Conservation (phyloP, 2,329 filamentous ascomycete species). For the Dactylellina parvicollis region DNA sequence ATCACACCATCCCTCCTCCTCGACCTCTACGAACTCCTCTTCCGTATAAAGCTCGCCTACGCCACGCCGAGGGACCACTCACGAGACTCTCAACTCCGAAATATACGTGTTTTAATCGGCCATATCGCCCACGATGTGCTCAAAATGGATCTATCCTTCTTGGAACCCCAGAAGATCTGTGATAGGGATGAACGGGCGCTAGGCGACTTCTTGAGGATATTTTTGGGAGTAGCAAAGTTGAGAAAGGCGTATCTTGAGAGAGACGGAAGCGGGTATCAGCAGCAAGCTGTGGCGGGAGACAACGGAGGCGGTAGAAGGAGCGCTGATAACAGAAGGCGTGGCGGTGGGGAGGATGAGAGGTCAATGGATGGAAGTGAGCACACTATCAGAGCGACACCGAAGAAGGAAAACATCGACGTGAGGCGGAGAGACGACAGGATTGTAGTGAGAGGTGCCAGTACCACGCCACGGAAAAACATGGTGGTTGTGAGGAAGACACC, state of each 20-base stretch:
- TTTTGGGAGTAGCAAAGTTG: slow-evolving; percentile 47
- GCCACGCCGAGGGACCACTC: slow-evolving; percentile 48
- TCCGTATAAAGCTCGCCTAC: slow-evolving; percentile 51
- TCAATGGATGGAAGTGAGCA: slow-evolving; percentile 44
- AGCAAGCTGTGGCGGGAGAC: slow-evolving; percentile 24
- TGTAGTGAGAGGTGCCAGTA: slow-evolving; percentile 1
- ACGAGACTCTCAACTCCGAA: slow-evolving; percentile 46
- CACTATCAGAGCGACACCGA: slow-evolving; percentile 25
- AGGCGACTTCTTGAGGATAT: slow-evolving; percentile 50
- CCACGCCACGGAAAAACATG: slow-evolving; percentile 20
- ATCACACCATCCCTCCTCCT: slow-evolving; percentile 52
- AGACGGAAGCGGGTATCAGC: slow-evolving; percentile 1
- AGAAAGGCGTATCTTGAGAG: slow-evolving; percentile 45
- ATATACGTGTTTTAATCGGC: slow-evolving; percentile 67
- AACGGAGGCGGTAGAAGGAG: background rate
- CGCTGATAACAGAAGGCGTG: background rate
- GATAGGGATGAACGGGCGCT: slow-evolving; percentile 42
- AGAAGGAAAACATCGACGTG: background rate
- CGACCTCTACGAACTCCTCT: slow-evolving; percentile 53
- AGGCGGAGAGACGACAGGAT: slow-evolving; percentile 5
- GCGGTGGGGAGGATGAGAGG: slow-evolving; percentile 7
- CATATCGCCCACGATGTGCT: slow-evolving; percentile 88
- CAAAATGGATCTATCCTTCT: slow-evolving; percentile 85
- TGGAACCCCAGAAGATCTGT: slow-evolving; percentile 51
- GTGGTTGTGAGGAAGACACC: slow-evolving; percentile 20